These are phyloP conservation scores for Rosa hybrid DNA, from an alignment of 331 rosid genomes.

Conservation along the genomic window DNA sequence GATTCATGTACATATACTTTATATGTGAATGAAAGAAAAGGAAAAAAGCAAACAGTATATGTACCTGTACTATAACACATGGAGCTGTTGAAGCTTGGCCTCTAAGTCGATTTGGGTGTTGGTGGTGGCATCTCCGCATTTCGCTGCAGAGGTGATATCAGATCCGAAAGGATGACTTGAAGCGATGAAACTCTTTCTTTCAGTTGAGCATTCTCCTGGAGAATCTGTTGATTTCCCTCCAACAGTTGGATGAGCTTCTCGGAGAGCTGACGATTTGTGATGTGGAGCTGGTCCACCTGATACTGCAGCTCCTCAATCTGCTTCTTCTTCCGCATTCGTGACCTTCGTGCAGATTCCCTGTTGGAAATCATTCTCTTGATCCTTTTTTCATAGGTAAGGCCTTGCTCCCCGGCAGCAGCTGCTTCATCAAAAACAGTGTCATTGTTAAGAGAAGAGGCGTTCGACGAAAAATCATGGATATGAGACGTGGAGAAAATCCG, in stretches of 20 bases:
- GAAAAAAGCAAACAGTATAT: neutral
- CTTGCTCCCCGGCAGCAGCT: conserved; percentile 1
- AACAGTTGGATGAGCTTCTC: conserved; percentile 41
- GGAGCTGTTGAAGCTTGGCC: neutral
- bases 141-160: conserved; percentile 18
- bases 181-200: conserved; percentile 49
- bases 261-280: conserved; percentile 40
- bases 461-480: conserved; percentile 14
- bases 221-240: conserved; percentile 45
- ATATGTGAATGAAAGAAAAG: neutral
- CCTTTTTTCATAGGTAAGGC: conserved; percentile 31
- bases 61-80: neutral
- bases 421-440: conserved; percentile 18
- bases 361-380: conserved; percentile 53
- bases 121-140: neutral
- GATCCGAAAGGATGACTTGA: conserved; percentile 34
- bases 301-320: conserved; percentile 49
- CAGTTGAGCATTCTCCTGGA: conserved; percentile 50
- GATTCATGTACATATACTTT: neutral
- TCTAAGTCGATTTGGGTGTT: neutral
- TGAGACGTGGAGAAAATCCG: conserved; percentile 21
- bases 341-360: conserved; percentile 48
- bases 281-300: conserved; percentile 40
- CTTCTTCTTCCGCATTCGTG: conserved; percentile 47
- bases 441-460: conserved; percentile 10